Conservation (phyloP, 2,329 filamentous ascomycete genomes). For the Microdochium nivale region DNA sequence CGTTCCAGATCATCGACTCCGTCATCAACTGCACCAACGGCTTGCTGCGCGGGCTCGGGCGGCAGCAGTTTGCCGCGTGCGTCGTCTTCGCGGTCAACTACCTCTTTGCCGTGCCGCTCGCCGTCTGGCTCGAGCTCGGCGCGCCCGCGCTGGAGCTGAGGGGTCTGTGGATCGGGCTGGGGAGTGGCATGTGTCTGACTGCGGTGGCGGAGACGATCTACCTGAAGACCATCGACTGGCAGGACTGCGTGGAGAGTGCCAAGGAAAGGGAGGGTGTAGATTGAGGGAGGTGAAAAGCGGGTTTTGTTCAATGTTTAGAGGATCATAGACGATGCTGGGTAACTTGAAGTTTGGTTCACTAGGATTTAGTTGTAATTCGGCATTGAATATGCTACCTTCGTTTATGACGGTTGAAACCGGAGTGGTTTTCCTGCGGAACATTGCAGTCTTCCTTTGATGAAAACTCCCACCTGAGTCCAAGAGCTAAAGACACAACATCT, state of each 20-base stretch:
- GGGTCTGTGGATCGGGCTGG: conserved; percentile 26
- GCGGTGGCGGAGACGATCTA: conserved; percentile 21
- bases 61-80: conserved; percentile 26
- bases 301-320: background rate
- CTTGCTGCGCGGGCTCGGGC: conserved; percentile 27
- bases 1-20: conserved; percentile 25
- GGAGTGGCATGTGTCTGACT: conserved; percentile 21
- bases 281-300: background rate
- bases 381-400: too few relatives aligned
- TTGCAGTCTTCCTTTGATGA: too few relatives aligned
- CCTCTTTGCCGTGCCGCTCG: conserved; percentile 25
- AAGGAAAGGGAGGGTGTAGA: conserved; percentile 15
- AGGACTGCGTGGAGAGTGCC: conserved; percentile 21
- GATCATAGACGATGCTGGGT: too few relatives aligned
- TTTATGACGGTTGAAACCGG: too few relatives aligned
- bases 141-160: conserved; percentile 18
- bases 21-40: conserved; percentile 27
- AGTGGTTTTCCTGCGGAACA: too few relatives aligned
- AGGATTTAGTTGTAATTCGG: too few relatives aligned
- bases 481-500: too few relatives aligned
- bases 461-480: too few relatives aligned
- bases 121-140: conserved; percentile 28
- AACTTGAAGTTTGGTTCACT: too few relatives aligned
- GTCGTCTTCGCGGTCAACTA: conserved; percentile 27
- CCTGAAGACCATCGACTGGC: conserved; percentile 20